Percentiles rank a stretch among this genome's conserved stretches.
Conservation (phyloP, 306 rosid genomes). For the Vigna reflexopilosa region DNA sequence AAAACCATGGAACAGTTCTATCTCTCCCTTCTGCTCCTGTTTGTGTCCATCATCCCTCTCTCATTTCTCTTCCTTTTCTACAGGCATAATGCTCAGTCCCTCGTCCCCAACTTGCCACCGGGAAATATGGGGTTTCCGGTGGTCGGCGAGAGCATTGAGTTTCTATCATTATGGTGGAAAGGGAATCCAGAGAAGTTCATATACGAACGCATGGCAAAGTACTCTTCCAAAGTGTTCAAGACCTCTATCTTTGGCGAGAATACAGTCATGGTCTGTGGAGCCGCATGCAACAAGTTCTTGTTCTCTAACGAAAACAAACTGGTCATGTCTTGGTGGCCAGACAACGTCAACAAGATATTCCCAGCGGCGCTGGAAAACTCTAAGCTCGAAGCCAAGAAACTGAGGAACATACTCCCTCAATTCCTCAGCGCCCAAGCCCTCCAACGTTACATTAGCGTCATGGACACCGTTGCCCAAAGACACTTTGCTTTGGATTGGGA, state of each 20-base stretch:
- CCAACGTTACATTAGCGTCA: constrained; percentile 59
- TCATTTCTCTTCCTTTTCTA: constrained; percentile 54
- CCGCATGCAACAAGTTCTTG: constrained; percentile 69
- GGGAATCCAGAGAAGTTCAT: constrained; percentile 73
- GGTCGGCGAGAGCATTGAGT: constrained; percentile 67
- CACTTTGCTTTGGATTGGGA: constrained; percentile 67
- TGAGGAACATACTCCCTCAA: constrained; percentile 1
- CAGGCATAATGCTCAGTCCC: constrained; percentile 49
- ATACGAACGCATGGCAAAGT: constrained; percentile 59
- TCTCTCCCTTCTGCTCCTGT: constrained; percentile 49
- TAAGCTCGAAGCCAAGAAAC: not conserved
- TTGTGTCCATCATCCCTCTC: constrained; percentile 9
- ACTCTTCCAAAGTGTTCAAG: constrained; percentile 58
- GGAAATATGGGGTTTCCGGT: constrained; percentile 48
- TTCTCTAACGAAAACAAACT: constrained; percentile 79
- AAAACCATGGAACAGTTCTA: constrained; percentile 53
- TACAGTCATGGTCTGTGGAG: constrained; percentile 59
- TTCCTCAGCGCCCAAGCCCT: constrained; percentile 65
- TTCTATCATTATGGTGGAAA: constrained; percentile 61
- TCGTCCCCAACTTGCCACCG: constrained; percentile 46
- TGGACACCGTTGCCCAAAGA: constrained; percentile 60
- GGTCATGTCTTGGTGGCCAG: constrained; percentile 63
- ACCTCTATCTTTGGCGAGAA: constrained; percentile 60
- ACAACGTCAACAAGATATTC: constrained; percentile 5
- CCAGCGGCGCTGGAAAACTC: constrained; percentile 19